Conservation (phyloP, 1,139 yeast species). For the Candida albicans region DNA sequence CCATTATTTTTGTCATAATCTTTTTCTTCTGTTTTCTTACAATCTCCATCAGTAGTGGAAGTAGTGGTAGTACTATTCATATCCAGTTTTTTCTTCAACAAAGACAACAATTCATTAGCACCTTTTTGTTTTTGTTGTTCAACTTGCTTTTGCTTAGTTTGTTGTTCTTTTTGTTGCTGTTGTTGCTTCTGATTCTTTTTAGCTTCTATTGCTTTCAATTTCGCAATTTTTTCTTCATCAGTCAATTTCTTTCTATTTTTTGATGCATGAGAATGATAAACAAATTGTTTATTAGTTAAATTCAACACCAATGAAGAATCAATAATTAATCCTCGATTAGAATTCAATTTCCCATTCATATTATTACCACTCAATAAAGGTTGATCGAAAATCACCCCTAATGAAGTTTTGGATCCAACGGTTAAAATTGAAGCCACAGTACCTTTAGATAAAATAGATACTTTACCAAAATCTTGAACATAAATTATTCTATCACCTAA, state of each 20-base stretch:
- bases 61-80: background rate
- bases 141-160: constrained; percentile 3
- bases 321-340: constrained; percentile 81
- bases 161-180: constrained; percentile 6
- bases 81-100: constrained; percentile 27
- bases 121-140: constrained; percentile 9
- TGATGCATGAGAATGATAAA: constrained; percentile 73
- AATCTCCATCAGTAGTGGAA: background rate
- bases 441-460: constrained; percentile 85
- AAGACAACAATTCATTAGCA: constrained; percentile 37
- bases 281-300: constrained; percentile 68
- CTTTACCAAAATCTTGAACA: constrained; percentile 85
- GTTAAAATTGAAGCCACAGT: constrained; percentile 83
- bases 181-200: constrained; percentile 15
- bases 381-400: constrained; percentile 80
- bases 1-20: constrained; percentile 16
- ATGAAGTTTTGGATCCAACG: constrained; percentile 53
- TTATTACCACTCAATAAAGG: constrained; percentile 82
- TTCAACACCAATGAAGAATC: constrained; percentile 84
- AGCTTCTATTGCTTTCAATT: constrained; percentile 21
- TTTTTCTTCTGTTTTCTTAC: constrained; percentile 8
- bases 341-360: constrained; percentile 71
- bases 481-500: constrained; percentile 91
- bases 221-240: constrained; percentile 23
- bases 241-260: constrained; percentile 37